phyloP scores from a whole-genome alignment of 345 rosid genomes.

The Corchorus capsularis region DNA sequence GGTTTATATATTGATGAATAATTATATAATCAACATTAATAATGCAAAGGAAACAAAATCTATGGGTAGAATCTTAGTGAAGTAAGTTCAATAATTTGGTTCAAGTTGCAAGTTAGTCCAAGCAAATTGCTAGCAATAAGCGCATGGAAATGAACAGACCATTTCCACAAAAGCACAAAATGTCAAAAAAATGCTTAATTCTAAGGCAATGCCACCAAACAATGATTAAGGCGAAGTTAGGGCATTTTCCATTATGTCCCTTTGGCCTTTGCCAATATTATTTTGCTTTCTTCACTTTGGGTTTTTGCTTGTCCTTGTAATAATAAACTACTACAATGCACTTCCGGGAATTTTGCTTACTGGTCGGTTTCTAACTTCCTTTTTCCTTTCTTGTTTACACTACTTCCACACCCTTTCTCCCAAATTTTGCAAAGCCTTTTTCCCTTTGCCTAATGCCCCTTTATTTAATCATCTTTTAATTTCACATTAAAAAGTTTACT shows the following conservation, averaged over 20 bases:
- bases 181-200: not conserved
- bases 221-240: constrained; percentile 14
- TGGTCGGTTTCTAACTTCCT: constrained; percentile 1
- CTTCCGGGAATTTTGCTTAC: not conserved
- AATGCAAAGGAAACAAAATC: no score
- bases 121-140: not conserved
- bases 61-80: no score
- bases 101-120: no score
- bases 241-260: not conserved
- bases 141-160: not conserved
- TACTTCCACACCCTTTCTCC: not conserved
- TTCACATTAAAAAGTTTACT: no score
- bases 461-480: no score
- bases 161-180: not conserved
- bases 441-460: not conserved
- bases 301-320: not conserved
- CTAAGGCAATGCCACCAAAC: not conserved
- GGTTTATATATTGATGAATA: no score
- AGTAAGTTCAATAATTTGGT: no score
- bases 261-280: not conserved
- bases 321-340: not conserved
- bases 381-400: constrained; percentile 12
- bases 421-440: not conserved
- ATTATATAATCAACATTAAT: no score
- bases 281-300: not conserved